Evolutionary conservation across 371 early-diverging fungal species (phyloP).

Genomic region (Rhizomucor miehei): DNA sequence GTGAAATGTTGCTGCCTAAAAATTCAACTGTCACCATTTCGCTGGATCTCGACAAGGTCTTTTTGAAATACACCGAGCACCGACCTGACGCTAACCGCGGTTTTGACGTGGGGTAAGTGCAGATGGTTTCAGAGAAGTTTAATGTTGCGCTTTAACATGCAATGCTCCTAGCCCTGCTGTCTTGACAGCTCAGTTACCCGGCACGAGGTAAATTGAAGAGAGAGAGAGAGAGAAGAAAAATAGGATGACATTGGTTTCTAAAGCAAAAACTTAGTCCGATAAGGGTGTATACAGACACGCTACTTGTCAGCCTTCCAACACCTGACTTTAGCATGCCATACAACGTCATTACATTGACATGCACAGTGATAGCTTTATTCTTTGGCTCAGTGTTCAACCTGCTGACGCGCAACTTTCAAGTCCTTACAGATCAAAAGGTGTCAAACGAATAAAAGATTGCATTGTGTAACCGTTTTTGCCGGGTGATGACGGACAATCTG

Average conservation of each 20-base stretch:
- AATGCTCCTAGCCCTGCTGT: conserved; percentile 32
- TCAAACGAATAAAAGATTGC: conserved; percentile 1
- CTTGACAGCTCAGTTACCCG: conserved; percentile 29
- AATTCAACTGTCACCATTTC: conserved; percentile 62
- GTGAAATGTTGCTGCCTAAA: conserved; percentile 66
- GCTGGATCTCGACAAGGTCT: conserved; percentile 84
- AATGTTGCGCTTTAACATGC: neutral
- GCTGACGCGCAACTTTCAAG: conserved; percentile 63
- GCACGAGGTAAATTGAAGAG: conserved; percentile 3
- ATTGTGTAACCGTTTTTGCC: neutral
- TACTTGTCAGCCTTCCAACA: conserved; percentile 85
- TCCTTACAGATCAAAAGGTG: conserved; percentile 16
- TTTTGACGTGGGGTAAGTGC: conserved; percentile 81
- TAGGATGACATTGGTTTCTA: neutral
- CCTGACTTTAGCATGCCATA: conserved; percentile 99
- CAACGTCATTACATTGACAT: conserved; percentile 96
- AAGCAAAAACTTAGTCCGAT: conserved; percentile 19
- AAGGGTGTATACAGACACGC: conserved; percentile 77
- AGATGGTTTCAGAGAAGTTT: neutral
- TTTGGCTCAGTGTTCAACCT: conserved; percentile 93
- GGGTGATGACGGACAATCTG: neutral
- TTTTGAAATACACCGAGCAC: conserved; percentile 92
- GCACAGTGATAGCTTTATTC: conserved; percentile 91
- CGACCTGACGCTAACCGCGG: conserved; percentile 97
- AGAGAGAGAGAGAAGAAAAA: neutral